Base-by-base conservation (phyloP, 1,284 basidiomycete genomes). In the Ganoderma meredithae region DNA sequence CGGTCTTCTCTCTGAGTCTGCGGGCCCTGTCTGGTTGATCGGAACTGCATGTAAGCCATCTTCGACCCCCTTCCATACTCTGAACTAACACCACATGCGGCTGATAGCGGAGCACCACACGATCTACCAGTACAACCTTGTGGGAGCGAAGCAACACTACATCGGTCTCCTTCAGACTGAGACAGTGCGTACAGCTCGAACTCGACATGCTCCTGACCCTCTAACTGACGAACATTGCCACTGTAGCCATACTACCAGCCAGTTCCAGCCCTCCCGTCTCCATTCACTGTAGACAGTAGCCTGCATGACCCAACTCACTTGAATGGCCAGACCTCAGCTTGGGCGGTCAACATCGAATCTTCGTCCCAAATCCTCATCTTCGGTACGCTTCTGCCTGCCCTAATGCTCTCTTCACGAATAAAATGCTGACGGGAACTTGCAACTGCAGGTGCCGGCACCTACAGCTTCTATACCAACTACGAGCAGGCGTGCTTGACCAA, bases 1-100 rank as follows among this genome's bases (percentile, higher is more conserved):
- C n/a, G 94, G 94, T 8, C 85, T 95, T 31, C 79, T 95, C 7
- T 92, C 91, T 13, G 89, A 95, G 77, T 91, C 90, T 1, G 80
- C 81, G 40, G 91, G 92, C 0, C 91, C 91, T 2, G 90, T 91
- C 0, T 93, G 91, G 91, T 74, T 93, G 81, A 86, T 92, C 70
- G 91, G 91, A 47, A 92, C 91, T 52, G 86, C 87, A 84, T 71
- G 71, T 85, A 72, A 55, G 63, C 61, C 36, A 25, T 25, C 10
- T 13, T 3, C 10, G 10, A 25, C n/a, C 3, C 5, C n/a, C 10
- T 25, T 10, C 25, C 22, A 13, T 4, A 8, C 22, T 10, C 6
- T 13, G 36, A 22, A 52, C 63, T 70, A 22, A 58, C 31, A 66
- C 44, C 31, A 36, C 10, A 25, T 44, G 17, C 10, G 7, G 17